phyloP scores from a whole-genome alignment of 768 basidiomycete genomes.

The Gymnopilus junonius region DNA sequence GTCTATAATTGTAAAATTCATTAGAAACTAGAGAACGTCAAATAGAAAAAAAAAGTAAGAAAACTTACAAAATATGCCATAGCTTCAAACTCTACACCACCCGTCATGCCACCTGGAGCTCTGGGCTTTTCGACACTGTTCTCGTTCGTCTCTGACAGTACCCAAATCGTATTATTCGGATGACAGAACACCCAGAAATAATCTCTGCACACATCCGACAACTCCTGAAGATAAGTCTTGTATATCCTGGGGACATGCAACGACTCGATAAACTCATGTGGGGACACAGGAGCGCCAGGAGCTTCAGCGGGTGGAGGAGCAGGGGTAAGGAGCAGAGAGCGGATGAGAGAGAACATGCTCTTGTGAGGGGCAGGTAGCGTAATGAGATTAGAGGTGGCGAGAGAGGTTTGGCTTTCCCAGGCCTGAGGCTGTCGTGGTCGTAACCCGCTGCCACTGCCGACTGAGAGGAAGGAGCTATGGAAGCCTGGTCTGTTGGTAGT shows the following conservation, averaged over 20 bases:
- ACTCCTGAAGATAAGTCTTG: constrained; percentile 41
- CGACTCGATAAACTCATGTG: constrained; percentile 79
- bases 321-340: constrained; percentile 68
- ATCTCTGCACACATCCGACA: constrained; percentile 90
- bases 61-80: constrained; percentile 91
- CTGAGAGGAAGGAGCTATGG: constrained; percentile 24
- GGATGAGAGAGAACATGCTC: constrained; percentile 73
- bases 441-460: constrained; percentile 5
- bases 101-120: constrained; percentile 98
- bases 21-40: too few relatives aligned
- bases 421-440: constrained; percentile 48
- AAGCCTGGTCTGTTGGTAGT: constrained; percentile 34
- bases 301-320: constrained; percentile 40
- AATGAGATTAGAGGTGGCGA: constrained; percentile 51
- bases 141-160: constrained; percentile 82
- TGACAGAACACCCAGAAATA: constrained; percentile 99
- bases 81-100: constrained; percentile 97
- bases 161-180: constrained; percentile 91
- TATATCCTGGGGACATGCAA: constrained; percentile 40
- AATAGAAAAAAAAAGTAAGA: background rate
- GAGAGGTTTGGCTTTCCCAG: constrained; percentile 56
- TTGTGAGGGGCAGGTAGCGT: constrained; percentile 77
- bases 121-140: constrained; percentile 84
- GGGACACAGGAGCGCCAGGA: constrained; percentile 38
- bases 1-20: constrained; percentile 53